Evolutionary conservation across 1,139 yeast genomes (phyloP), one percentile per base, ranked within the genome.

Genomic region (Zygosaccharomyces pseudobailii): DNA sequence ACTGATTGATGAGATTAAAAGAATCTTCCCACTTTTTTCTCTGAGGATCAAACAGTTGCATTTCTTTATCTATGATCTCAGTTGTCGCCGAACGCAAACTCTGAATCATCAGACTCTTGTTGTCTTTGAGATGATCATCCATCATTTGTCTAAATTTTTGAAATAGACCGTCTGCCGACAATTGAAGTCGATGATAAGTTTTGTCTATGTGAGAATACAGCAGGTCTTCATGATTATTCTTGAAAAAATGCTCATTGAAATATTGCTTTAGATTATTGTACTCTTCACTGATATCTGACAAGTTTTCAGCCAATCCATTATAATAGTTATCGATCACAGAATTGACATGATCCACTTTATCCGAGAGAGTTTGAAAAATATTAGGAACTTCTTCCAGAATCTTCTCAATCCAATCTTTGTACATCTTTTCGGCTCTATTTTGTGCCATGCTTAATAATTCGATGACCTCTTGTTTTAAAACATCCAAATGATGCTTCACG

Each of bases 21-120:
- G 72, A 57, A 3, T 54, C 52, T 45, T 67, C 67, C 71, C 73
- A 70, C 32, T 59, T 63, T 5, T 52, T 45, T 46, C 55, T 58
- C 6, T 60, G 56, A 1, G 70, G 67, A 9, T 56, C 57, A 36
- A 70, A 58, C 7, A 57, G 49, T 1, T 56, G 42, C 53, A 61
- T 58, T 46, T 70, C 73, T 17, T 61, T 55, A 2, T 58, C 50
- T 32, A 69, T 62, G 1, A 69, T 59, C 19, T 65, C 66, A 3
- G 55, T 46, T 1, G 69, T 65, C 1, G 69, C 65, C 3, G 55
- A 53, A 19, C 54, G 53, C 25, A 70, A 53, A 22, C 63, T 63
- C 3, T 59, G 56, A 9, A 56, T 40, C 40, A 69, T 54, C 10
- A 63, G 32, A n/a, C 57, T 54, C 43, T 62, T 62, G 46, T 65